Evolutionary conservation across 805 yeast genomes (phyloP), one percentile per base, ranked within the genome.

Genomic region (Wickerhamomyces hampshirensis): DNA sequence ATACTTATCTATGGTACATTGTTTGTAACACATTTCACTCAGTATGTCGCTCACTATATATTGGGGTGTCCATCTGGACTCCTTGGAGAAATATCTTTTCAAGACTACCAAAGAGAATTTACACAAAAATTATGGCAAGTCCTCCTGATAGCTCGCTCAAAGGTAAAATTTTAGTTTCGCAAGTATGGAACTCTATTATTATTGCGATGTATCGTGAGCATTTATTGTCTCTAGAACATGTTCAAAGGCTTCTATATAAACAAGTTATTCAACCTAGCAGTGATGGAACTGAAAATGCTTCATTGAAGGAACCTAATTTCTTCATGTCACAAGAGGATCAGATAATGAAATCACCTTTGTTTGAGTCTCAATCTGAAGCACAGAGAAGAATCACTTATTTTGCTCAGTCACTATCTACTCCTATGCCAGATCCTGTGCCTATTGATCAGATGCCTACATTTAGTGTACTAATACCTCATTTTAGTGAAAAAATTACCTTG

Each of bases 121-220:
- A 71, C 46, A 74, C 91, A 9, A 85, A 86, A 48, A 65, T 87
- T 2, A 59, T 86, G 48, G 53, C 56, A 0, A 33, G 52, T 0
- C 45, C 51, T 1, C 56, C 94, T 94, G 98, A 91, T 65, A 87
- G 86, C 58, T 88, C 88, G 67, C 87, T 89, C 68, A 89, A 91
- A 66, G 97, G 97, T 44, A 93, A 93, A 75, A 95, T 89, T 41
- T 73, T 93, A 60, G 91, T 94, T 51, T 87, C 97, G 21, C 98
- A 93, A 68, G 87, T 93, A 49, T 93, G 98, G 99, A 93, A 93
- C 61, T 97, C 98, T 31, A 83, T 93, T 61, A 91, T 93, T 45
- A 89, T 93, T 54, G 86, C 98, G 36, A 94, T 93, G 98, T 94
- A 93, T 77, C 86, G 99, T 69, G 99, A 94, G 66, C 99, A 93